Conservation (phyloP, 192 early-diverging fungal genomes). For the Linnemannia elongata region DNA sequence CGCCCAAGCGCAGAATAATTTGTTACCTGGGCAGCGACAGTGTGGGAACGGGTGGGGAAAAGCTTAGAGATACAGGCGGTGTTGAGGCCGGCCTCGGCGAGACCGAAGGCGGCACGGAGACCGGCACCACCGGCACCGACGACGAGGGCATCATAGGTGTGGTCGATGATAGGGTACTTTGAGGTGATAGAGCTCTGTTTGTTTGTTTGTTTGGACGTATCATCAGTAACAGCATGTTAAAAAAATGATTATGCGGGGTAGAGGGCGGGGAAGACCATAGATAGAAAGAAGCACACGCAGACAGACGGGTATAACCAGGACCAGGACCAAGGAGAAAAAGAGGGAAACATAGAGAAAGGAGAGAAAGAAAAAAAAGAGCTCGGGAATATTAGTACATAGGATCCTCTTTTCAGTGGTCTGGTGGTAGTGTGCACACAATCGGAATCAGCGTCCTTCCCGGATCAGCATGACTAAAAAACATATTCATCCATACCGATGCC, state of each 20-base stretch:
- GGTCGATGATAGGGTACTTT: constrained; percentile 96
- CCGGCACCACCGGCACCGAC: constrained; percentile 98
- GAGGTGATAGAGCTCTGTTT: constrained; percentile 68
- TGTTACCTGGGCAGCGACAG: constrained; percentile 92
- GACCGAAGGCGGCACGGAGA: constrained; percentile 97
- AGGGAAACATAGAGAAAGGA: neutral
- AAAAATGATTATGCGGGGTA: neutral
- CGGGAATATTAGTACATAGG: neutral
- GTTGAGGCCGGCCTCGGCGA: constrained; percentile 95
- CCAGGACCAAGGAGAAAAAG: no score
- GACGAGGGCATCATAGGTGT: constrained; percentile 98
- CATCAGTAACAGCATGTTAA: neutral
- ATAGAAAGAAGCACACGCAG: constrained; percentile 35
- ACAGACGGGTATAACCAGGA: no score
- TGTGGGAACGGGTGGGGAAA: constrained; percentile 98
- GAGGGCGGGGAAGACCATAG: constrained; percentile 53
- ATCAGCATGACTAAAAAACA: neutral
- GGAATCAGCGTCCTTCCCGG: neutral
- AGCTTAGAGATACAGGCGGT: constrained; percentile 98
- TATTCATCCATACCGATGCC: constrained; percentile 66
- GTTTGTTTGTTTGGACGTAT: neutral
- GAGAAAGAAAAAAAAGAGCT: constrained; percentile 1
- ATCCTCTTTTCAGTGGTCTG: neutral
- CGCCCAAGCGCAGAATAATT: neutral
- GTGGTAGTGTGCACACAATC: neutral